phyloP scores from a whole-genome alignment of 345 rosid species.

The Citrus trifoliata region DNA sequence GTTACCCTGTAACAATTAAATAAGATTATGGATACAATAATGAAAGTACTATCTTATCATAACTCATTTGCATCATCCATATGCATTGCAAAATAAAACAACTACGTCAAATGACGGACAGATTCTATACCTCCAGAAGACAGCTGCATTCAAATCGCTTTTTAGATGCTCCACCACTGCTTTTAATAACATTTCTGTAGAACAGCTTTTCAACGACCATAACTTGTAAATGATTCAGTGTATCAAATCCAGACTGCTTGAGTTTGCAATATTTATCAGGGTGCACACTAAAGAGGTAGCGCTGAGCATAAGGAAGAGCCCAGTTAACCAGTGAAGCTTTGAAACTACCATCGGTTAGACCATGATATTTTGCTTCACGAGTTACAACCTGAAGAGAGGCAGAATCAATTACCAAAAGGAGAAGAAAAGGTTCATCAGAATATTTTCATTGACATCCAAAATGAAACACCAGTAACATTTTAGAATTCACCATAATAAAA shows the following conservation, averaged over 20 bases:
- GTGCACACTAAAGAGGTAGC: constrained; percentile 61
- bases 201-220: constrained; percentile 67
- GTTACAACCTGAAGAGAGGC: constrained; percentile 53
- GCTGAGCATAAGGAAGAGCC: constrained; percentile 95
- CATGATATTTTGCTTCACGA: constrained; percentile 65
- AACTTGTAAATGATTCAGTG: constrained; percentile 43
- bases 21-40: not conserved
- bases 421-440: not conserved
- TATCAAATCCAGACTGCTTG: constrained; percentile 44
- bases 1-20: constrained; percentile 54
- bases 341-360: constrained; percentile 44
- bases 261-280: constrained; percentile 52
- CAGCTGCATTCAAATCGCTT: constrained; percentile 55
- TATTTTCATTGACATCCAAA: too few relatives aligned
- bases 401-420: not conserved
- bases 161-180: constrained; percentile 40
- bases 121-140: constrained; percentile 62
- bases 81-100: constrained; percentile 4
- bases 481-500: too few relatives aligned
- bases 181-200: constrained; percentile 61
- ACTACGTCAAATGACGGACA: not conserved
- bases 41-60: not conserved
- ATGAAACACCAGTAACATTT: too few relatives aligned
- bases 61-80: not conserved
- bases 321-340: constrained; percentile 68